These are phyloP conservation scores for Sporothrix pallida DNA, from an alignment of 2,329 filamentous ascomycete species.

Conservation along the genomic window DNA sequence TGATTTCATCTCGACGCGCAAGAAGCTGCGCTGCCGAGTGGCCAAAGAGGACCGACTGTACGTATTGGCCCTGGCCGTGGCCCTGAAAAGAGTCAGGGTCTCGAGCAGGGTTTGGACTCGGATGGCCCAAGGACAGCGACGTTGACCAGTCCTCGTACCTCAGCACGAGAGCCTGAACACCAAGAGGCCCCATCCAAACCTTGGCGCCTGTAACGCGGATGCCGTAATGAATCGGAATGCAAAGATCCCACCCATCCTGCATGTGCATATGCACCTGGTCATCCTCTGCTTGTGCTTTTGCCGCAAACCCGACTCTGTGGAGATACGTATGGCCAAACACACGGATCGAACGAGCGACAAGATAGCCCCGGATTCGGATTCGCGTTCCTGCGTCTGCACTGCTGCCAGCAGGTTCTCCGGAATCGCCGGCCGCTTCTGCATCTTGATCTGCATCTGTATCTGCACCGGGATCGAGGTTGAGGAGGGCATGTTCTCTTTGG, in stretches of 20 bases:
- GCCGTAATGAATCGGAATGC: slow-evolving; percentile 20
- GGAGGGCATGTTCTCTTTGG: slow-evolving; percentile 12
- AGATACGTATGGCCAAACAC: slow-evolving; percentile 33
- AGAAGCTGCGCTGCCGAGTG: slow-evolving; percentile 10
- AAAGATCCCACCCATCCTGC: slow-evolving; percentile 17
- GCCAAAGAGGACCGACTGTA: slow-evolving; percentile 30
- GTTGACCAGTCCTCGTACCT: slow-evolving; percentile 30
- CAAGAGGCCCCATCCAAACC: slow-evolving; percentile 31
- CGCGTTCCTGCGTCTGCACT: background rate
- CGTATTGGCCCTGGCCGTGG: background rate
- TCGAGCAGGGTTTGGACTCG: background rate
- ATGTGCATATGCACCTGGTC: background rate
- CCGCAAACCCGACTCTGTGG: slow-evolving; percentile 12
- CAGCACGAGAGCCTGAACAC: slow-evolving; percentile 25
- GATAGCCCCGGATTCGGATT: slow-evolving; percentile 16
- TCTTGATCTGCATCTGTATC: background rate
- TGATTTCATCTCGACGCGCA: slow-evolving; percentile 25
- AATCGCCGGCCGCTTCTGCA: no score
- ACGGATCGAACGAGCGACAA: slow-evolving; percentile 25
- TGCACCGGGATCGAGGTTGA: background rate
- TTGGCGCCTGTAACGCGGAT: slow-evolving; percentile 23
- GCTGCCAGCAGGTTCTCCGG: no score
- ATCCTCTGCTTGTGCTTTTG: background rate
- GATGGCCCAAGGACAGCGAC: slow-evolving; percentile 28
- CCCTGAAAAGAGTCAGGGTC: background rate